phyloP scores from a whole-genome alignment of 1,284 basidiomycete genomes.

The Ustilago bromivora region DNA sequence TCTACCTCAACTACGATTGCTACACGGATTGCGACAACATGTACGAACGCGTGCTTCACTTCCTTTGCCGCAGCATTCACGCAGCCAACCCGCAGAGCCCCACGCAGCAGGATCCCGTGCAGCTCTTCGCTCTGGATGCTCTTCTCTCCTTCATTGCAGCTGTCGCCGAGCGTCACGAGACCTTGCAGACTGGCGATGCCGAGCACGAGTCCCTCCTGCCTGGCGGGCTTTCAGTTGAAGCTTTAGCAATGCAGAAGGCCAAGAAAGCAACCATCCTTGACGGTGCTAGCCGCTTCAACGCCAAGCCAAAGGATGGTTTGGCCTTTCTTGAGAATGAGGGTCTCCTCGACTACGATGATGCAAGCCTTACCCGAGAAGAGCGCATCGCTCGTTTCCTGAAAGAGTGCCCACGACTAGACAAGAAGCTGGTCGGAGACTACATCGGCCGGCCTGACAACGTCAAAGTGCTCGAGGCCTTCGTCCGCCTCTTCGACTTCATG shows the following conservation, averaged over 20 bases:
- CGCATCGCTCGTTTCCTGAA: slow-evolving; percentile 83
- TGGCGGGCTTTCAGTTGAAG: slow-evolving; percentile 72
- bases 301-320: slow-evolving; percentile 94
- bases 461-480: slow-evolving; percentile 86
- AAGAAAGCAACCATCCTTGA: slow-evolving; percentile 87
- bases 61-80: slow-evolving; percentile 75
- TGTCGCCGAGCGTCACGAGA: slow-evolving; percentile 84
- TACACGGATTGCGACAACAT: slow-evolving; percentile 96
- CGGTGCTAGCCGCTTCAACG: slow-evolving; percentile 89
- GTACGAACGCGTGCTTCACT: slow-evolving; percentile 89
- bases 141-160: slow-evolving; percentile 87
- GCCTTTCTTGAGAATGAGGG: slow-evolving; percentile 76
- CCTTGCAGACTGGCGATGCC: slow-evolving; percentile 70
- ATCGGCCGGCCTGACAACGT: slow-evolving; percentile 89
- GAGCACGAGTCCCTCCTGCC: slow-evolving; percentile 28
- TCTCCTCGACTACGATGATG: slow-evolving; percentile 75
- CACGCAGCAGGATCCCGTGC: slow-evolving; percentile 82
- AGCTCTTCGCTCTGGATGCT: slow-evolving; percentile 89
- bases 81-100: slow-evolving; percentile 77
- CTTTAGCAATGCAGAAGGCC: slow-evolving; percentile 80
- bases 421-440: slow-evolving; percentile 92
- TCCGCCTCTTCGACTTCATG: slow-evolving; percentile 89
- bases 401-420: slow-evolving; percentile 86
- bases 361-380: slow-evolving; percentile 55
- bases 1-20: slow-evolving; percentile 97